phyloP scores from a whole-genome alignment of 495 filamentous ascomycete species.

The Chaetomium fimeti region DNA sequence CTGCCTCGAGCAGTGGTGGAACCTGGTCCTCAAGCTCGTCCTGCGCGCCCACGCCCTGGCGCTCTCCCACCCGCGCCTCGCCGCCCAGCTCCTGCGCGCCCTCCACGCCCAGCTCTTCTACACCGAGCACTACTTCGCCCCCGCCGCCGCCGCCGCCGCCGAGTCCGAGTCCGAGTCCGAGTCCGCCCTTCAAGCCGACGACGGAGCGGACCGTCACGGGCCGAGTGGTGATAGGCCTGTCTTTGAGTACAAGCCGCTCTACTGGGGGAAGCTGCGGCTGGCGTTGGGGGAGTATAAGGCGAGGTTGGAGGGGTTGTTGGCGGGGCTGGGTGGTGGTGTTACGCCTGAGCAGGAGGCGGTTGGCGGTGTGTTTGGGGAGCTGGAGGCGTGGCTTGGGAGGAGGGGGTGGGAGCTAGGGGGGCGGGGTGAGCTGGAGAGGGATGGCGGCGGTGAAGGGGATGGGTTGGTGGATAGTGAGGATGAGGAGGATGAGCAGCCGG shows the following conservation, averaged over 20 bases:
- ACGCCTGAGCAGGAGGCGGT: slow-evolving; percentile 37
- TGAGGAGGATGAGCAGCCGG: slow-evolving; percentile 78
- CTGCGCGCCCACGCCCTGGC: slow-evolving; percentile 67
- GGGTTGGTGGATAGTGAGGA: slow-evolving; percentile 70
- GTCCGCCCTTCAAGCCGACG: slow-evolving; percentile 30
- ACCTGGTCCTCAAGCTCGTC: slow-evolving; percentile 62
- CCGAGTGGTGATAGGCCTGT: slow-evolving; percentile 36
- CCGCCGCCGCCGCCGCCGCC: background rate
- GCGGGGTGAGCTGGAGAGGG: slow-evolving; percentile 21
- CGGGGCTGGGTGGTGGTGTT: slow-evolving; percentile 27
- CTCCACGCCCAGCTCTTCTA: slow-evolving; percentile 70
- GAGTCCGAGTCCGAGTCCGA: background rate
- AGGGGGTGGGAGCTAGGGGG: slow-evolving; percentile 48
- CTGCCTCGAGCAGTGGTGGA: slow-evolving; percentile 86
- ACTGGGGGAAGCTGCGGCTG: slow-evolving; percentile 34
- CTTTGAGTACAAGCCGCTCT: slow-evolving; percentile 50
- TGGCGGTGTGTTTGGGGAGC: slow-evolving; percentile 40
- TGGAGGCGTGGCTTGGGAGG: slow-evolving; percentile 48
- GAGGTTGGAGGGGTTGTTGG: slow-evolving; percentile 41
- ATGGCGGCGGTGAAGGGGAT: slow-evolving; percentile 53
- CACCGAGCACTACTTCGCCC: slow-evolving; percentile 59
- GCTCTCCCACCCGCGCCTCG: slow-evolving; percentile 55
- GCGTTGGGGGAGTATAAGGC: slow-evolving; percentile 47
- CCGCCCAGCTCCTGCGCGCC: slow-evolving; percentile 58
- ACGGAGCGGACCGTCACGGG: background rate